A percentile compares a stretch with the other conserved stretches of the same genome.
Conservation (phyloP, 2,329 filamentous ascomycete species). For the Samsoniella hepiali region DNA sequence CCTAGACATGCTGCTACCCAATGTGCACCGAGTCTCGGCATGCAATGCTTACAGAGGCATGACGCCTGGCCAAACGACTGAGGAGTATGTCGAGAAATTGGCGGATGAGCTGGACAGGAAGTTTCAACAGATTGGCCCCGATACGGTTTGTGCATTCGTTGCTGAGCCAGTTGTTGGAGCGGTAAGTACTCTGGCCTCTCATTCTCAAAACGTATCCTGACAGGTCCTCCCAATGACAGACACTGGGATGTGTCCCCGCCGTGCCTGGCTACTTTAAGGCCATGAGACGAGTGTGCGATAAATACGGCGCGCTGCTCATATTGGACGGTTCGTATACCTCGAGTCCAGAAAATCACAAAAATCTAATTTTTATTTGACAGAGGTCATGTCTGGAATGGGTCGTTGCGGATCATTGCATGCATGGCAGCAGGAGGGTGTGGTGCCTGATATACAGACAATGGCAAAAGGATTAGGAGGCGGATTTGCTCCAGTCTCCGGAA, state of each 20-base stretch:
- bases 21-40: constrained; percentile 58
- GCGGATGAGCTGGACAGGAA: constrained; percentile 63
- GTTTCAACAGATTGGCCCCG: constrained; percentile 60
- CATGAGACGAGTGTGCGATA: constrained; percentile 65
- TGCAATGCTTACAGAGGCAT: constrained; percentile 63
- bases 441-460: constrained; percentile 63
- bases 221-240: constrained; percentile 6
- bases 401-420: constrained; percentile 58
- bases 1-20: constrained; percentile 55
- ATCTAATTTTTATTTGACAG: constrained; percentile 29
- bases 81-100: constrained; percentile 57
- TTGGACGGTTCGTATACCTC: constrained; percentile 42
- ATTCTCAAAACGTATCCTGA: neutral
- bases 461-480: constrained; percentile 66
- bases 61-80: constrained; percentile 47
- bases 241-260: constrained; percentile 63
- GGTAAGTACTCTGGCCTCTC: neutral
- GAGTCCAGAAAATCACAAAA: neutral
- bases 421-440: constrained; percentile 56
- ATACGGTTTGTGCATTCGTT: constrained; percentile 67
- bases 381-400: constrained; percentile 70
- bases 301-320: constrained; percentile 70
- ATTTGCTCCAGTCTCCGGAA: constrained; percentile 58
- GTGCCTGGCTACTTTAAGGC: constrained; percentile 67
- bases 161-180: constrained; percentile 71